phyloP scores from a whole-genome alignment of 768 basidiomycete genomes.

The Hypsizygus marmoreus region DNA sequence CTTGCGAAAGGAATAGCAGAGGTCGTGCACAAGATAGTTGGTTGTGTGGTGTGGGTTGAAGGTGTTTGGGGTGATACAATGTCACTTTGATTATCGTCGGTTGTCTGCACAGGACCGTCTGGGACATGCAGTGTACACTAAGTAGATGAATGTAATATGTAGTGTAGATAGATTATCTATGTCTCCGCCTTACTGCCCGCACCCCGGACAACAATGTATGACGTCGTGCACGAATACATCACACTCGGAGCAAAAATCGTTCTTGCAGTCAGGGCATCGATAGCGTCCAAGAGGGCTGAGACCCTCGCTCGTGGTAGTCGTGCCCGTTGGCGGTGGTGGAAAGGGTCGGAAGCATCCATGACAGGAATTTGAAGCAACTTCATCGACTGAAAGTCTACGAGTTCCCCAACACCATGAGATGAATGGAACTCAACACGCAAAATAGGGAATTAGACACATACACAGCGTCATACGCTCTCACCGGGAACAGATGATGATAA shows the following conservation, averaged over 20 bases:
- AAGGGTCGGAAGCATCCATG: constrained; percentile 82
- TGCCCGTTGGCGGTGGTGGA: constrained; percentile 46
- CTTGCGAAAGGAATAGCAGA: constrained; percentile 47
- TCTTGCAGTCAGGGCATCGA: constrained; percentile 79
- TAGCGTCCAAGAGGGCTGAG: constrained; percentile 88
- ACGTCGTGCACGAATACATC: constrained; percentile 97
- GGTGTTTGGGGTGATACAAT: constrained; percentile 50
- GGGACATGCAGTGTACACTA: too few relatives aligned
- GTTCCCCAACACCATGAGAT: constrained; percentile 4
- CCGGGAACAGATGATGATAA: constrained; percentile 95
- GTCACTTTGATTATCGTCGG: too few relatives aligned
- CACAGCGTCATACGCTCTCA: constrained; percentile 82
- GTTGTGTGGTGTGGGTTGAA: constrained; percentile 54
- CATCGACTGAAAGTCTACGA: constrained; percentile 43
- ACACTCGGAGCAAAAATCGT: constrained; percentile 94
- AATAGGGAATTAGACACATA: constrained; percentile 42
- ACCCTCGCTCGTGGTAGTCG: constrained; percentile 52
- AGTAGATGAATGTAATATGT: too few relatives aligned
- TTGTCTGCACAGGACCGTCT: too few relatives aligned
- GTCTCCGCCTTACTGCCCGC: constrained; percentile 61
- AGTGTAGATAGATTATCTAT: too few relatives aligned
- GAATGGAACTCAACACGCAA: constrained; percentile 2
- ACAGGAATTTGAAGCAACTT: constrained; percentile 49
- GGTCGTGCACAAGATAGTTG: constrained; percentile 39
- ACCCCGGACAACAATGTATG: constrained; percentile 92